phyloP scores from a whole-genome alignment of 805 yeast genomes.

The Brettanomyces sp. region DNA sequence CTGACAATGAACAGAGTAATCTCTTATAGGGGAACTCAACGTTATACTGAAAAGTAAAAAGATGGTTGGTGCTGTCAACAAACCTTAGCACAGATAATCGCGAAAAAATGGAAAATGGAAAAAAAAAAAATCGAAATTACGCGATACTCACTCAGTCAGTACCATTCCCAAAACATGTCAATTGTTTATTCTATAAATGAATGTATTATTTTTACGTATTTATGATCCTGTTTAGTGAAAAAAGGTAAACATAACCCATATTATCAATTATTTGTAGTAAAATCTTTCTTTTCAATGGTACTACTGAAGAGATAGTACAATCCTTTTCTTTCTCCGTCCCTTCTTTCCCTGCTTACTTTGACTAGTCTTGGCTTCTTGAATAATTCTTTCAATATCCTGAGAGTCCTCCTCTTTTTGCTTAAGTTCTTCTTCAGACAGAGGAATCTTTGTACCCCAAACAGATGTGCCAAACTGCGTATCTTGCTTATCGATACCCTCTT shows the following conservation, averaged over 20 bases:
- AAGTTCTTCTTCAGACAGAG: conserved; percentile 28
- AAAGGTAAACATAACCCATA: background rate
- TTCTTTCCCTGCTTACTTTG: conserved; percentile 27
- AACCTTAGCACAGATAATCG: too few species aligned
- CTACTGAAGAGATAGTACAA: background rate
- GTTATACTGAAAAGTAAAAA: too few species aligned
- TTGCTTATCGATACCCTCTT: conserved; percentile 1
- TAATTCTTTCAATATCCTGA: conserved; percentile 33
- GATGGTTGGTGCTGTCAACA: too few species aligned
- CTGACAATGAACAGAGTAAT: too few species aligned
- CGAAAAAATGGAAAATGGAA: too few species aligned
- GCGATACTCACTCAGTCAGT: too few species aligned
- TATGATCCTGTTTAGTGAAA: background rate
- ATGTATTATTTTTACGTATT: too few species aligned
- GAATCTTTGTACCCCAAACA: conserved; percentile 70
- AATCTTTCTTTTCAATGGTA: background rate
- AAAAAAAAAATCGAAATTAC: too few species aligned
- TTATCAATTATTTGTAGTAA: conserved; percentile 3
- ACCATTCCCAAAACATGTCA: too few species aligned
- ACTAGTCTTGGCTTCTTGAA: conserved; percentile 42
- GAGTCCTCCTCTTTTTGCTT: conserved; percentile 38
- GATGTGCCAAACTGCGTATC: conserved; percentile 29
- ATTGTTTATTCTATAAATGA: too few species aligned
- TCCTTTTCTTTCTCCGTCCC: conserved; percentile 36
- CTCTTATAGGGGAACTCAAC: too few species aligned